These are phyloP conservation scores for Funneliformis mosseae DNA, from an alignment of 192 early-diverging fungal species.

Conservation along the genomic window DNA sequence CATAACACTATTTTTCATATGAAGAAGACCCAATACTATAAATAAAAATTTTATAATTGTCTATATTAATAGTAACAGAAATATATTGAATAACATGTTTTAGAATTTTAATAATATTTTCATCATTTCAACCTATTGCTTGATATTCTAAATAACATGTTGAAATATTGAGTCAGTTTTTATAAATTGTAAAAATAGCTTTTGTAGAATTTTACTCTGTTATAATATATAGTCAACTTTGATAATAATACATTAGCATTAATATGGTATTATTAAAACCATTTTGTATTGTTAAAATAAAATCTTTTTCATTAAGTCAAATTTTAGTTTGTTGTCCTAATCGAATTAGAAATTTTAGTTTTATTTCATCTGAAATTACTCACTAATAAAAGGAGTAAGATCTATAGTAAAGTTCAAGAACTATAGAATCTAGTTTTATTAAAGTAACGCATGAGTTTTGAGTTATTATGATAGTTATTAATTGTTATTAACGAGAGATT, in stretches of 20 bases:
- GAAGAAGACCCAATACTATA: not conserved
- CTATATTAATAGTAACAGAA: not conserved
- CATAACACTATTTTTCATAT: constrained; percentile 8
- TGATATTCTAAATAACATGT: not conserved
- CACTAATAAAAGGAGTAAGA: not conserved
- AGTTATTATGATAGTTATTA: not conserved
- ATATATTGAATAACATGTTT: not conserved
- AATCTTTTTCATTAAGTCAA: too few species aligned
- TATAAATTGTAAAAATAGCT: not conserved
- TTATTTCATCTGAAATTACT: too few species aligned
- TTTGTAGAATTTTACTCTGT: constrained; percentile 4
- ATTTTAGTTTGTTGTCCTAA: too few species aligned
- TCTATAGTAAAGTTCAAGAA: not conserved
- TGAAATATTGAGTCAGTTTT: not conserved
- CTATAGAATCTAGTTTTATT: constrained; percentile 1
- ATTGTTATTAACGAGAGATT: not conserved
- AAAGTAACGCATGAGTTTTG: not conserved
- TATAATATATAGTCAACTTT: not conserved
- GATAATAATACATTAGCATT: not conserved
- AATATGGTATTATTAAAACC: not conserved
- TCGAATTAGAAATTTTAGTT: too few species aligned
- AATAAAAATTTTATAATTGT: not conserved
- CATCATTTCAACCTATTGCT: constrained; percentile 6
- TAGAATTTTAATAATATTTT: not conserved
- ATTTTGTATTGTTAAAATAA: not conserved